A percentile compares a stretch with the other conserved stretches of the same genome.
Conservation (phyloP, 2,329 filamentous ascomycete species). For the Pyricularia grisea region DNA sequence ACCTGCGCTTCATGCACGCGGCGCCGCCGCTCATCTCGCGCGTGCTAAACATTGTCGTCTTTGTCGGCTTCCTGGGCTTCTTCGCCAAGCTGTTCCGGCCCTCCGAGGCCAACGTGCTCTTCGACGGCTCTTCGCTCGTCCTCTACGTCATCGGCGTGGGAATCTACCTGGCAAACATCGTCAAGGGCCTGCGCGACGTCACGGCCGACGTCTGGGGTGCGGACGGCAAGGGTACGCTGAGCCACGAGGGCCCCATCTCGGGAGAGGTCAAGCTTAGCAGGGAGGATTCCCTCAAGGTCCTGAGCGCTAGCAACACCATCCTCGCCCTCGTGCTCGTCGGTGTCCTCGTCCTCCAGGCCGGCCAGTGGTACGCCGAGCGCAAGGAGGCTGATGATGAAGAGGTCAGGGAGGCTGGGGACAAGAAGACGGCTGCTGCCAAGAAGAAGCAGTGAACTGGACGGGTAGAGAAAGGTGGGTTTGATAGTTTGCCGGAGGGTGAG, state of each 20-base stretch:
- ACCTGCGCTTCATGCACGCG: constrained; percentile 85
- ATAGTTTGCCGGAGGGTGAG: no score
- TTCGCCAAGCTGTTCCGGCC: constrained; percentile 92
- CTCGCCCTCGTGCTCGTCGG: constrained; percentile 85
- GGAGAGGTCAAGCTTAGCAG: constrained; percentile 64
- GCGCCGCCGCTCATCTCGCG: constrained; percentile 87
- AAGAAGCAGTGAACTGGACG: constrained; percentile 11
- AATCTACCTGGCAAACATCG: constrained; percentile 92
- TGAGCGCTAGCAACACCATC: constrained; percentile 94
- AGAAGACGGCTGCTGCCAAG: constrained; percentile 7
- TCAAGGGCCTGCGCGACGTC: constrained; percentile 85
- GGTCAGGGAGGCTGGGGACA: constrained; percentile 1
- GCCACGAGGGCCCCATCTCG: constrained; percentile 31
- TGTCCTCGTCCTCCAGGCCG: constrained; percentile 85
- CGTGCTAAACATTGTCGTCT: constrained; percentile 88
- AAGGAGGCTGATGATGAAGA: constrained; percentile 71
- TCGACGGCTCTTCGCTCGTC: constrained; percentile 74
- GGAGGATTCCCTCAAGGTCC: constrained; percentile 83
- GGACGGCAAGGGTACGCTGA: constrained; percentile 25
- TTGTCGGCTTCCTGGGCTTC: constrained; percentile 78
- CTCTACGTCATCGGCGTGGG: constrained; percentile 81
- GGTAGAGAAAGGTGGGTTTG: no score
- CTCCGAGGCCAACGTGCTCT: constrained; percentile 89
- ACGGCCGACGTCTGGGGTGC: constrained; percentile 55
- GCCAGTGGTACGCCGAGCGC: constrained; percentile 96